A percentile compares a stretch with the other conserved stretches of the same genome.
phyloP scores from a whole-genome alignment of 2,329 filamentous ascomycete genomes.

The Cladosporium sp. region DNA sequence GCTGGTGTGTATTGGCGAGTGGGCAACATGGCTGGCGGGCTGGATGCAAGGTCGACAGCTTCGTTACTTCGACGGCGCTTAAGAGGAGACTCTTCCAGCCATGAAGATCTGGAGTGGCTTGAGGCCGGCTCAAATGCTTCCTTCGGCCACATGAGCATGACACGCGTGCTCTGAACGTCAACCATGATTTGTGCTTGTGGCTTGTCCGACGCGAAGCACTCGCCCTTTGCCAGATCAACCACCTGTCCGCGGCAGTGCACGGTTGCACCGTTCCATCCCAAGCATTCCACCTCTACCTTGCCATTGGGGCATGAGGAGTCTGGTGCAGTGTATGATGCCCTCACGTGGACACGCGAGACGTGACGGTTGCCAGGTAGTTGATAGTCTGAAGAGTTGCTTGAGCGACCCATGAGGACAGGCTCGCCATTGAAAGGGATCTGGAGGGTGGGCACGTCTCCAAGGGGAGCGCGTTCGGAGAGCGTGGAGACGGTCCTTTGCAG shows the following conservation, averaged over 20 bases:
- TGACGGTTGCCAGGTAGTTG: slow-evolving; percentile 88
- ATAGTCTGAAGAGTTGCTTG: slow-evolving; percentile 91
- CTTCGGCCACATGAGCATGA: slow-evolving; percentile 83
- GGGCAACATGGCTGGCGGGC: slow-evolving; percentile 57
- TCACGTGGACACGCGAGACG: slow-evolving; percentile 89
- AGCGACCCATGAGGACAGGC: slow-evolving; percentile 79
- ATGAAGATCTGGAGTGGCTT: slow-evolving; percentile 59
- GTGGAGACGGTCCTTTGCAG: slow-evolving; percentile 60
- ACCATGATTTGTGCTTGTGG: slow-evolving; percentile 88
- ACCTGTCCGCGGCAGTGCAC: slow-evolving; percentile 85
- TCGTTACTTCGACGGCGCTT: slow-evolving; percentile 45
- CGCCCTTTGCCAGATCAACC: slow-evolving; percentile 81
- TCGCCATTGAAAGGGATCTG: slow-evolving; percentile 79
- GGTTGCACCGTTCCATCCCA: slow-evolving; percentile 93
- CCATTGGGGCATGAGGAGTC: slow-evolving; percentile 64
- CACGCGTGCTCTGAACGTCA: slow-evolving; percentile 87
- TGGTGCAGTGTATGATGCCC: slow-evolving; percentile 75
- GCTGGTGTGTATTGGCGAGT: slow-evolving; percentile 47
- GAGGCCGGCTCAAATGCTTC: slow-evolving; percentile 45
- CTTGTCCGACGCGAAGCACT: slow-evolving; percentile 85
- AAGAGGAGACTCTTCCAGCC: slow-evolving; percentile 56
- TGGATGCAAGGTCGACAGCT: slow-evolving; percentile 49
- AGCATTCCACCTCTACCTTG: slow-evolving; percentile 82
- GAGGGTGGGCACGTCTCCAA: slow-evolving; percentile 77
- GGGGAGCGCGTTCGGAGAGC: slow-evolving; percentile 73